Evolutionary conservation across 2,329 filamentous ascomycete genomes (phyloP).

Genomic region (Anisogramma anomala): DNA sequence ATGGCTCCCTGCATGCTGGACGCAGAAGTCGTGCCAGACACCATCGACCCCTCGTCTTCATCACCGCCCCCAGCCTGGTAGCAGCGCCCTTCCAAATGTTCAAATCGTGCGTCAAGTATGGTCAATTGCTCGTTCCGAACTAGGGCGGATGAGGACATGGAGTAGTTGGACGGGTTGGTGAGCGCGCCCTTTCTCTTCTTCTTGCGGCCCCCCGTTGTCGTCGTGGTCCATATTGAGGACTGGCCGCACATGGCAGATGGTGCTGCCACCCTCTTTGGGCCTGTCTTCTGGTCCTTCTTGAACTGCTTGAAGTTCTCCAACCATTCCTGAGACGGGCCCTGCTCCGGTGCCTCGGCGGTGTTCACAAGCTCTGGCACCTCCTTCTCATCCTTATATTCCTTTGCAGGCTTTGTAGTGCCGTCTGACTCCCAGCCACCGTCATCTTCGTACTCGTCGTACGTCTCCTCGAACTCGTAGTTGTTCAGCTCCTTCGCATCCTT

Average conservation of each 20-base stretch:
- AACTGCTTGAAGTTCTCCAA: slow-evolving; percentile 88
- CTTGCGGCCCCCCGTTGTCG: slow-evolving; percentile 63
- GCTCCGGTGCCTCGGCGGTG: slow-evolving; percentile 39
- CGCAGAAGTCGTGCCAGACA: slow-evolving; percentile 46
- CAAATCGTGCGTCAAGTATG: slow-evolving; percentile 80
- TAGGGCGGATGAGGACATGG: slow-evolving; percentile 97
- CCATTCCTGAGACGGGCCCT: slow-evolving; percentile 67
- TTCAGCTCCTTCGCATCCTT: slow-evolving; percentile 39
- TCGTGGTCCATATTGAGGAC: slow-evolving; percentile 62
- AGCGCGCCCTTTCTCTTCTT: slow-evolving; percentile 96
- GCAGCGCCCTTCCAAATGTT: slow-evolving; percentile 75
- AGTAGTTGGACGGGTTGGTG: slow-evolving; percentile 80
- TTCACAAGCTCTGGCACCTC: slow-evolving; percentile 38
- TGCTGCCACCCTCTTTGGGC: slow-evolving; percentile 25
- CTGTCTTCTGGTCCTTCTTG: slow-evolving; percentile 63
- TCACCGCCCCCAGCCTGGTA: slow-evolving; percentile 29
- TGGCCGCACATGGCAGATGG: slow-evolving; percentile 52
- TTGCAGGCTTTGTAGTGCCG: slow-evolving; percentile 67
- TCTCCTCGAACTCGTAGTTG: slow-evolving; percentile 66
- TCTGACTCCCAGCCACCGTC: slow-evolving; percentile 94
- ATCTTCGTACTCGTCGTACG: slow-evolving; percentile 44
- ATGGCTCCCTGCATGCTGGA: slow-evolving; percentile 59
- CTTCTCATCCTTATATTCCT: slow-evolving; percentile 41
- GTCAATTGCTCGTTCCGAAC: slow-evolving; percentile 76
- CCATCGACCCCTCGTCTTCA: slow-evolving; percentile 41